Conservation (phyloP, 768 basidiomycete species). For the Xanthoconium purpureum region DNA sequence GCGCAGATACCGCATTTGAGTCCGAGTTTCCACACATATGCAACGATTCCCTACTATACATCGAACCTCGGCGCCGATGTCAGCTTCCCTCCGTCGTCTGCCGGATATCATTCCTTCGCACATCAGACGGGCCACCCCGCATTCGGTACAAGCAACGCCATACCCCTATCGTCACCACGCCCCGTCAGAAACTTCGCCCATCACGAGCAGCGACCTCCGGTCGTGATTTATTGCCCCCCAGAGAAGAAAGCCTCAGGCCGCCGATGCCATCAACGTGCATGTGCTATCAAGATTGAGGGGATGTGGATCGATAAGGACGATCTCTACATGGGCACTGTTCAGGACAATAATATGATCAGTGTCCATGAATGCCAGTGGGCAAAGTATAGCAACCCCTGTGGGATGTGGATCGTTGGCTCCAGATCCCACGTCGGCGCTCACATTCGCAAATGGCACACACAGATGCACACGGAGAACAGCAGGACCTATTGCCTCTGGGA, state of each 20-base stretch:
- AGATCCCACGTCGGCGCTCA: slow-evolving; percentile 1
- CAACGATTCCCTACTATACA: too few species aligned
- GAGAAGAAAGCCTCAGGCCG: not conserved
- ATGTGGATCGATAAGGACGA: slow-evolving; percentile 5
- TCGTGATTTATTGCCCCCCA: not conserved
- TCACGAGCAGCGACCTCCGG: not conserved
- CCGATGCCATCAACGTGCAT: not conserved
- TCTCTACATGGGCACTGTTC: not conserved
- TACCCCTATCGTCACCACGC: too few species aligned
- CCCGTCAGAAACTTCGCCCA: not conserved
- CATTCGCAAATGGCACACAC: slow-evolving; percentile 7
- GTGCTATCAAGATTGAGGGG: not conserved
- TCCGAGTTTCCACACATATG: too few species aligned
- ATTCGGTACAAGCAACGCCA: too few species aligned
- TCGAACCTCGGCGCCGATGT: too few species aligned
- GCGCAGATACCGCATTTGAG: too few species aligned
- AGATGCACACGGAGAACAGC: not conserved
- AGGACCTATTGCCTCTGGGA: slow-evolving; percentile 2
- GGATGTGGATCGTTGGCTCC: slow-evolving; percentile 11
- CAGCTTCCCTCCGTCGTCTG: too few species aligned
- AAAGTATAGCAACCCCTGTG: not conserved
- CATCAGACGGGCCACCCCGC: too few species aligned
- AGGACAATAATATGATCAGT: not conserved
- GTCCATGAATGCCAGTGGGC: slow-evolving; percentile 13
- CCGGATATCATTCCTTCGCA: too few species aligned